A percentile compares a stretch with the other conserved stretches of the same genome.
Conservation (phyloP, 1,139 yeast species). For the Lizanozyma gosingica region DNA sequence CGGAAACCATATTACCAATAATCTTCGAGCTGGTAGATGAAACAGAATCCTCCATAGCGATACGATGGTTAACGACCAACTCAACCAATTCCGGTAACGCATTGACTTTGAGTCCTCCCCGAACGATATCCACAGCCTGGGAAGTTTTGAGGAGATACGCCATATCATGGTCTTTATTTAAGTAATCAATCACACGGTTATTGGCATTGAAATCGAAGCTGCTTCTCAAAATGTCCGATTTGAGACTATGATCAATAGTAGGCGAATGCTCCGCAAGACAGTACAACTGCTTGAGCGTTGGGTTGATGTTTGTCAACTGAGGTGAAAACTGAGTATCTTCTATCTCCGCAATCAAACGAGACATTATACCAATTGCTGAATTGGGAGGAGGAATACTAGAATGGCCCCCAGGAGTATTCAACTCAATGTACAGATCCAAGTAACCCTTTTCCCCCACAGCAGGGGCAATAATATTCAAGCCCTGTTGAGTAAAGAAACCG, state of each 20-base stretch:
- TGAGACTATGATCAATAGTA: constrained; percentile 20
- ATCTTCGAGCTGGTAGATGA: constrained; percentile 31
- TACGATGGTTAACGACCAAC: constrained; percentile 49
- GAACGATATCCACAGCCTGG: constrained; percentile 59
- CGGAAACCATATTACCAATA: constrained; percentile 20
- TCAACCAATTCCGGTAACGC: constrained; percentile 66
- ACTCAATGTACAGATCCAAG: constrained; percentile 26
- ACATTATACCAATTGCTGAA: constrained; percentile 38
- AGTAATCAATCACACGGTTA: constrained; percentile 26
- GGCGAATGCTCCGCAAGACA: constrained; percentile 36
- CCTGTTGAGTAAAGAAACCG: constrained; percentile 21
- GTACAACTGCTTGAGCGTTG: constrained; percentile 30
- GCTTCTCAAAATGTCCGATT: constrained; percentile 31
- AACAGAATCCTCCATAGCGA: constrained; percentile 43
- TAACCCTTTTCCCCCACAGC: constrained; percentile 44
- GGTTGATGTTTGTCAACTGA: constrained; percentile 30
- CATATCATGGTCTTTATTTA: constrained; percentile 10
- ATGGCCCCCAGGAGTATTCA: constrained; percentile 41
- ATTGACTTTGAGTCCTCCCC: constrained; percentile 65
- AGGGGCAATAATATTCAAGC: constrained; percentile 28
- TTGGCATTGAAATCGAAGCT: constrained; percentile 34
- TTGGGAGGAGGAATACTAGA: constrained; percentile 41
- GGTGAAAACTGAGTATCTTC: constrained; percentile 28
- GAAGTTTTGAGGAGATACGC: constrained; percentile 48
- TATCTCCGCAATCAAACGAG: constrained; percentile 27